Base-by-base conservation (phyloP, 345 rosid genomes). In the Gynandropsis gynandra region DNA sequence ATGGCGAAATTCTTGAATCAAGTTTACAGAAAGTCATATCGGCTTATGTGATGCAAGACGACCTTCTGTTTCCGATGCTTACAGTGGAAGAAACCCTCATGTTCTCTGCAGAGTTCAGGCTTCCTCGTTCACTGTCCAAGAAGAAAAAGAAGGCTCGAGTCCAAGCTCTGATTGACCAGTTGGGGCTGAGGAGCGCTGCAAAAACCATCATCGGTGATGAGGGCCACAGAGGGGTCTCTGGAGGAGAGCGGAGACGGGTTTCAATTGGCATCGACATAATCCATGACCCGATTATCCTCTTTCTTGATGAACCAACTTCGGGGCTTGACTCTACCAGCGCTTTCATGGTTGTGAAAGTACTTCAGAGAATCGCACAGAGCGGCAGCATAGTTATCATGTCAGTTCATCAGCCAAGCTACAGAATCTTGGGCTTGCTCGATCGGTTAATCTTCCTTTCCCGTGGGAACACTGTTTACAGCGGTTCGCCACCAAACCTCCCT, bases 271-370 rank as follows among this genome's bases (percentile, higher is more conserved):
- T 37, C 4, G 88, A 83, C 62, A 78, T 80, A 40, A 76, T 83
- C 52, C 92, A 90, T 19, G 98, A 90, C 52, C 98, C 96, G 7
- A 90, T 90, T 29, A 50, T 90, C 24, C 73, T 90, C 50, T 82
- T 90, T 44, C 87, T 90, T 0, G 98, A 90, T 11, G 98, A 90
- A 57, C 98, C 96, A 4, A 90, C 98, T 47, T 90, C 98, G 0
- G 98, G 98, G 1, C 73, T 90, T 11, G 98, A 90, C 54, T 90
- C 98, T 1, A 90, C 98, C 0, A 90, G 96, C 2, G 96, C 98
- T 0, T 90, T 71, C 27, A 84, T 87, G 96, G 98, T 92, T 16
- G 89, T 87, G 15, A 92, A 87, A 56, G 98, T 92, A 4, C 53
- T 92, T 64, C 92, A 85, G 54, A 64, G 89, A 44, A 92, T 92